Base-by-base conservation (phyloP, 306 rosid species). In the Dryas drummondii region DNA sequence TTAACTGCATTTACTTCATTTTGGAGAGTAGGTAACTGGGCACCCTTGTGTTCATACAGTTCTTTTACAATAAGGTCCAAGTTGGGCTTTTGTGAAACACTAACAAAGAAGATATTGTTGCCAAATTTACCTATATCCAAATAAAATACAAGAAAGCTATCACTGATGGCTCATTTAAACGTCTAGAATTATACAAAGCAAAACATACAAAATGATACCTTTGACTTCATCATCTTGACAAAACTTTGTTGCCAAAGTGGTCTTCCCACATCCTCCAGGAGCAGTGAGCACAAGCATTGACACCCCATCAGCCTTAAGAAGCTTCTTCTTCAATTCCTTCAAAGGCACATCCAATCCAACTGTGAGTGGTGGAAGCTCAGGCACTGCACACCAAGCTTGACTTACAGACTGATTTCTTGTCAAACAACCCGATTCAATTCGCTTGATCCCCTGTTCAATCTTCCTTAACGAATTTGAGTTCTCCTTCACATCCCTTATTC, bases 301-400 rank as follows among this genome's bases (percentile, higher is more conserved):
- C 5, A 50, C 87, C 15, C 26, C 82, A 57, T 66, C 82, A 57
- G 62, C 74, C 47, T 53, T 66, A 0, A 86, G 55, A 69, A 88
- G 79, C 74, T 62, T 55, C 50, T 46, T 13, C 86, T 88, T 88
- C 88, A 90, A 52, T n/a, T 86, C 84, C 73, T 32, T 56, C 72
- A 90, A 15, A 66, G 76, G 83, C 59, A 48, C 74, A 52, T 88
- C 93, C 74, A 90, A 73, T 16, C 91, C 93, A 71, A 90, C 89
- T 1, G 44, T 83, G 44, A 77, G 74, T 6, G 44, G 53, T 8
- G 83, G 82, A 6, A 81, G 80, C 12, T 41, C 19, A 17, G 90
- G 91, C 52, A 86, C 86, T 0, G 75, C 64, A 60, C 91, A 70
- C 76, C 76, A 72, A 56, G 56, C 67, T 57, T 59, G 55, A 55